These are phyloP conservation scores for Stereum hirsutum DNA, from an alignment of 1,284 basidiomycete genomes.

Conservation along the genomic window DNA sequence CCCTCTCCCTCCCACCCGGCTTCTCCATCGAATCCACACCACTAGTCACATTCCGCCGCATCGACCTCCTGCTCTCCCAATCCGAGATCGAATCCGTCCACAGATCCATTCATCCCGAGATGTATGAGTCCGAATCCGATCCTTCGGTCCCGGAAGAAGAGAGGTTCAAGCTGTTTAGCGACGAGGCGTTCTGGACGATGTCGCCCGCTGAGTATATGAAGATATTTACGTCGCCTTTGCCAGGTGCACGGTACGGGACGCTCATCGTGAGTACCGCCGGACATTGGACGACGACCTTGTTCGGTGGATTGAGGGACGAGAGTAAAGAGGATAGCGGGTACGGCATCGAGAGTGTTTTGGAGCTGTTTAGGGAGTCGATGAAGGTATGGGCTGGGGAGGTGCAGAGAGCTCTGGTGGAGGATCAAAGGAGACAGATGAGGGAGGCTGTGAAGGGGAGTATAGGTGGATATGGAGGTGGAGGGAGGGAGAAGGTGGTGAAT, in stretches of 20 bases:
- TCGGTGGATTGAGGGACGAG: conserved; percentile 36
- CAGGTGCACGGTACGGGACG: conserved; percentile 44
- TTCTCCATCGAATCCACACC: conserved; percentile 50
- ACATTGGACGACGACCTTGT: conserved; percentile 55
- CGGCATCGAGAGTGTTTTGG: conserved; percentile 42
- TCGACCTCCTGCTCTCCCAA: conserved; percentile 47
- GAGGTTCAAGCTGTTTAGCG: conserved; percentile 40
- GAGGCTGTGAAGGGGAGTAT: conserved; percentile 8
- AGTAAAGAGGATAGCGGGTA: conserved; percentile 24
- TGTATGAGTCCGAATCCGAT: not conserved
- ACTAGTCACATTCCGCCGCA: conserved; percentile 52
- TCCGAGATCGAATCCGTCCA: conserved; percentile 41
- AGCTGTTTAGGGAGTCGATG: conserved; percentile 48
- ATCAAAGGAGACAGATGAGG: conserved; percentile 3
- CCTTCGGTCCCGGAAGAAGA: conserved; percentile 12
- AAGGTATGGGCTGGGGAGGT: conserved; percentile 40
- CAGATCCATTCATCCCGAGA: conserved; percentile 15
- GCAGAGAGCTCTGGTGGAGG: conserved; percentile 28
- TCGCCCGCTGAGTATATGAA: conserved; percentile 42
- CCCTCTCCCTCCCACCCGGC: conserved; percentile 33
- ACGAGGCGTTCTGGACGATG: conserved; percentile 43
- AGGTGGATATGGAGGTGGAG: conserved; percentile 8
- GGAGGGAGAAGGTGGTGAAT: conserved; percentile 11
- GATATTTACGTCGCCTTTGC: conserved; percentile 35
- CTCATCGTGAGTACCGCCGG: conserved; percentile 54